Evolutionary conservation across 164 flowering plant species (phyloP).

Genomic region (Nelumbo lutea): DNA sequence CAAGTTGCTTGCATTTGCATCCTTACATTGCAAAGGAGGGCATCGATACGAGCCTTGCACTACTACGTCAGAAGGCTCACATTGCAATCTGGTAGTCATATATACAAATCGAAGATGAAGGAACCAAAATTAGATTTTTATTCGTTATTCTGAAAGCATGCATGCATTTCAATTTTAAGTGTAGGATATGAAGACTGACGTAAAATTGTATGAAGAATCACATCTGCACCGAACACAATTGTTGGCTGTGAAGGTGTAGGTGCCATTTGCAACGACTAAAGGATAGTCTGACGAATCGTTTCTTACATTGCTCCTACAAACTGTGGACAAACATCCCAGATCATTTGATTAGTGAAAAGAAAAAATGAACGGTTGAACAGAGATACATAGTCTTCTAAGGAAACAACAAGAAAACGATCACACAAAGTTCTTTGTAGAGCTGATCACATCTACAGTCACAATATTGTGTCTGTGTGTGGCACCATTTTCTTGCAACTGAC

Average conservation of each 20-base stretch:
- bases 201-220: constrained; percentile 31
- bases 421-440: too few relatives aligned
- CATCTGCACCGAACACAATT: constrained; percentile 65
- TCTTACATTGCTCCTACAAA: constrained; percentile 40
- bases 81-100: constrained; percentile 51
- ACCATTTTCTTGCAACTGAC: too few relatives aligned
- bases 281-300: constrained; percentile 40
- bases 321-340: constrained; percentile 35
- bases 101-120: background rate
- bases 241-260: constrained; percentile 52
- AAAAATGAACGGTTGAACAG: too few relatives aligned
- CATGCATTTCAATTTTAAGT: background rate
- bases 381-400: too few relatives aligned
- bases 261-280: constrained; percentile 50
- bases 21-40: constrained; percentile 43
- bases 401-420: too few relatives aligned
- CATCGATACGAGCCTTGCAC: constrained; percentile 32
- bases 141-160: too few relatives aligned
- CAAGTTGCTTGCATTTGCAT: too few relatives aligned
- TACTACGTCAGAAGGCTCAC: constrained; percentile 35
- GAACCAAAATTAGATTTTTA: background rate
- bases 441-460: too few relatives aligned
- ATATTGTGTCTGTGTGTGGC: too few relatives aligned
- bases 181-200: constrained; percentile 33
- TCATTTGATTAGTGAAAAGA: too few relatives aligned